These are phyloP conservation scores for Plectranthus barbatus DNA, from an alignment of 257 asterid species.

Conservation along the genomic window DNA sequence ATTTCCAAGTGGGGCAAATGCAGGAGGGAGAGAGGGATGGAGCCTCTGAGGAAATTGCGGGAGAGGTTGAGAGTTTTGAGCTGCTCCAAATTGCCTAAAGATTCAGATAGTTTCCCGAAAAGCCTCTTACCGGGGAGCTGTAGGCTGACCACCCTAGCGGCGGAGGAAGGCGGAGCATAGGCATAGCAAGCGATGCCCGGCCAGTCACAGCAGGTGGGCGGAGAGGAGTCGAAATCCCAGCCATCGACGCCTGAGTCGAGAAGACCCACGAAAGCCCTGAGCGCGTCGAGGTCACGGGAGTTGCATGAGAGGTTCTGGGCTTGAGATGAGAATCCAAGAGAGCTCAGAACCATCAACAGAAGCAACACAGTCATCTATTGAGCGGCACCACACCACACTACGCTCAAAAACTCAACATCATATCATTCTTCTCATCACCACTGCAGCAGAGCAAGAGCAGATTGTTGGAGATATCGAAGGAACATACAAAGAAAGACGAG, in stretches of 20 bases:
- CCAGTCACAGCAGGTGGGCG: slow-evolving; percentile 65
- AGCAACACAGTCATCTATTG: slow-evolving; percentile 31
- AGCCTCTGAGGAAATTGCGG: slow-evolving; percentile 42
- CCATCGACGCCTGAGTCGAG: slow-evolving; percentile 35
- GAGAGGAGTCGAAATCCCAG: slow-evolving; percentile 38
- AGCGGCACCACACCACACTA: neutral
- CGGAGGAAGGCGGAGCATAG: slow-evolving; percentile 21
- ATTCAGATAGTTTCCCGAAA: slow-evolving; percentile 38
- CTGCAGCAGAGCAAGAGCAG: too few species aligned
- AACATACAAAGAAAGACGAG: too few species aligned
- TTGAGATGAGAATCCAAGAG: slow-evolving; percentile 20
- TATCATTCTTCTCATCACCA: neutral
- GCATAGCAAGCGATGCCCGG: slow-evolving; percentile 48
- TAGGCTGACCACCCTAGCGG: slow-evolving; percentile 43
- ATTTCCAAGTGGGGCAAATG: slow-evolving; percentile 43
- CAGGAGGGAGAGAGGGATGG: slow-evolving; percentile 44
- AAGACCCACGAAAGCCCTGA: slow-evolving; percentile 30
- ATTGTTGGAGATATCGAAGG: neutral
- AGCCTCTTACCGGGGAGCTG: slow-evolving; percentile 42
- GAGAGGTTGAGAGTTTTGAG: slow-evolving; percentile 63
- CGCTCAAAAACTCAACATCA: slow-evolving; percentile 8
- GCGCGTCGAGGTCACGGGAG: slow-evolving; percentile 38
- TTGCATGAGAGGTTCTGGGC: slow-evolving; percentile 51
- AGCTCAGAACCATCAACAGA: slow-evolving; percentile 18
- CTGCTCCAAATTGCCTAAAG: slow-evolving; percentile 51